Evolutionary conservation across 352 stramenopile genomes (phyloP).

Genomic region (Pelagophyceae sp.): DNA sequence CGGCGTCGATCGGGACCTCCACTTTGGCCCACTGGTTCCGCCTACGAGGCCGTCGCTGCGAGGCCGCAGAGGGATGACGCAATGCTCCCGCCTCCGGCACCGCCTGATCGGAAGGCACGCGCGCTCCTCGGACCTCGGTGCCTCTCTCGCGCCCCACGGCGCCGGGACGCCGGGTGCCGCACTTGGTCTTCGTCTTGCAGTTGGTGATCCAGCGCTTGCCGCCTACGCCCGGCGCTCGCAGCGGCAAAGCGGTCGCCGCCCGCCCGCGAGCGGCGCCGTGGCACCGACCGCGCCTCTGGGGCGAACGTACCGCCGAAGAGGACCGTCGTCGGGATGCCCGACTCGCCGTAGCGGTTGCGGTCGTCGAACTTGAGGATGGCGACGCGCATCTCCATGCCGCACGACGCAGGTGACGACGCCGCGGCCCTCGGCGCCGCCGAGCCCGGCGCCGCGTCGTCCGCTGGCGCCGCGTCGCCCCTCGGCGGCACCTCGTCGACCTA

Average conservation of each 20-base stretch:
- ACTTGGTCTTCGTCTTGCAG: constrained; percentile 10
- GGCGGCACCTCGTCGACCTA: background rate
- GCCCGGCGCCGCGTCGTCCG: too few relatives aligned
- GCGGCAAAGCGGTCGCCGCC: too few relatives aligned
- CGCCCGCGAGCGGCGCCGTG: background rate
- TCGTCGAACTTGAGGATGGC: constrained; percentile 15
- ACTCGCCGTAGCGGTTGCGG: constrained; percentile 10
- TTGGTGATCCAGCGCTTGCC: background rate
- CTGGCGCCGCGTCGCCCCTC: background rate
- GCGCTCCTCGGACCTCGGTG: too few relatives aligned
- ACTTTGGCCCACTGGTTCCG: constrained; percentile 17
- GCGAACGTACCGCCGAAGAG: constrained; percentile 2
- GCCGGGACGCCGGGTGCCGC: too few relatives aligned
- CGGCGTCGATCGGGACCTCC: background rate
- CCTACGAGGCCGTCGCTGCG: too few relatives aligned
- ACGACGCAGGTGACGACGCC: too few relatives aligned
- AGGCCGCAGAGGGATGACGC: too few relatives aligned
- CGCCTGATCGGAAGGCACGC: too few relatives aligned
- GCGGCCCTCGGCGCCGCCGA: too few relatives aligned
- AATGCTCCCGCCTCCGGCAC: too few relatives aligned
- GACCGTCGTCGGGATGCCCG: background rate
- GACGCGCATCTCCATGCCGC: background rate
- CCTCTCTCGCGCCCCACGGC: too few relatives aligned
- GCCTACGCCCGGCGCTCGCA: background rate
- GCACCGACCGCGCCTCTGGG: background rate